Conservation (phyloP, 2,329 filamentous ascomycete species). For the Penicillium janthinellum region DNA sequence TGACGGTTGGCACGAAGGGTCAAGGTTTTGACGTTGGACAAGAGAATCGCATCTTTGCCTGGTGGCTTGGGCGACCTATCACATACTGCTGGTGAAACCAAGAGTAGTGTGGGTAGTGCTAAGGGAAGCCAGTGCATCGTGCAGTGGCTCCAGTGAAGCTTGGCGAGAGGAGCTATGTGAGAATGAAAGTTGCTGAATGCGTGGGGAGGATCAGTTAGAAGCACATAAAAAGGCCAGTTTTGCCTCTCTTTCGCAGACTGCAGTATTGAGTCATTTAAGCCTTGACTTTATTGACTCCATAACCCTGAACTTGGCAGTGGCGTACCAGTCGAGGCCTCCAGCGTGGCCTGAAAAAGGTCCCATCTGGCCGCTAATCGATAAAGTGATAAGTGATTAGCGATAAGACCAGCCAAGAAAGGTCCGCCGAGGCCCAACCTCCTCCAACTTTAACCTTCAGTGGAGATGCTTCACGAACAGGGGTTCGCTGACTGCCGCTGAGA, state of each 20-base stretch:
- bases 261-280: background rate
- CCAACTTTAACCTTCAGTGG: slow-evolving; percentile 12
- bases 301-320: background rate
- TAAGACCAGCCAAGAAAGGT: slow-evolving; percentile 18
- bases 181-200: background rate
- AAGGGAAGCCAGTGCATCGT: slow-evolving; percentile 25
- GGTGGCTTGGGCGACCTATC: slow-evolving; percentile 35
- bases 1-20: slow-evolving; percentile 70
- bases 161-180: background rate
- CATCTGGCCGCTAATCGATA: background rate
- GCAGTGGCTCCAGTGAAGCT: background rate
- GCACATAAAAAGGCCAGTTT: background rate
- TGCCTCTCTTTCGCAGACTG: background rate
- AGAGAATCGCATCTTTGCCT: slow-evolving; percentile 56
- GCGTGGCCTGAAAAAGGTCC: slow-evolving; percentile 10
- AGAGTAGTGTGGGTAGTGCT: slow-evolving; percentile 26
- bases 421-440: slow-evolving; percentile 21
- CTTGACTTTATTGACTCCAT: background rate
- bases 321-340: slow-evolving; percentile 2
- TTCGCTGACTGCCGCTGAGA: slow-evolving; percentile 28
- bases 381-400: slow-evolving; percentile 17
- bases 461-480: slow-evolving; percentile 23
- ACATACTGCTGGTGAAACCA: slow-evolving; percentile 21
- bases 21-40: slow-evolving; percentile 71
- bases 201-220: background rate